Conservation (phyloP, 2,329 filamentous ascomycete genomes). For the Beauveria sp. region DNA sequence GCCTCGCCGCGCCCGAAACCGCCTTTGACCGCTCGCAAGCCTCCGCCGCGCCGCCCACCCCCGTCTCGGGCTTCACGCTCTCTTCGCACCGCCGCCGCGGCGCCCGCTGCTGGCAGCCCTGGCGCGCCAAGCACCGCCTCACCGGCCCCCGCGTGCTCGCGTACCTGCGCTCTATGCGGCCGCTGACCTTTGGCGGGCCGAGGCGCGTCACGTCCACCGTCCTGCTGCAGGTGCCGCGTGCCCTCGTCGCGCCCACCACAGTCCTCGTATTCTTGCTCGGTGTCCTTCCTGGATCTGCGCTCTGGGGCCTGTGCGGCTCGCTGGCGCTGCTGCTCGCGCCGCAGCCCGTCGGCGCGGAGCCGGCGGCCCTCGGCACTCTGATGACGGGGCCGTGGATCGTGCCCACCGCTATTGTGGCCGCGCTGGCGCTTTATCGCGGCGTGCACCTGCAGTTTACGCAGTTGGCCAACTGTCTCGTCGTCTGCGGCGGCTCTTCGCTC, state of each 20-base stretch:
- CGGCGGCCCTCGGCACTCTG: slow-evolving; percentile 35
- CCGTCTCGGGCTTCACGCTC: slow-evolving; percentile 14
- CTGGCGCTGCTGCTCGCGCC: slow-evolving; percentile 40
- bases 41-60: slow-evolving; percentile 12
- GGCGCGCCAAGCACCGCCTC: slow-evolving; percentile 21
- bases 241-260: slow-evolving; percentile 42
- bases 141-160: slow-evolving; percentile 25
- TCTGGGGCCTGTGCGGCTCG: slow-evolving; percentile 40
- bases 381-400: slow-evolving; percentile 37
- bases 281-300: slow-evolving; percentile 35
- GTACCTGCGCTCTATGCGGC: slow-evolving; percentile 34
- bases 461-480: slow-evolving; percentile 24
- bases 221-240: slow-evolving; percentile 39
- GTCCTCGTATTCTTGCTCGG: slow-evolving; percentile 37
- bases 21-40: slow-evolving; percentile 36
- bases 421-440: slow-evolving; percentile 25
- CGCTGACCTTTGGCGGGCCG: slow-evolving; percentile 27
- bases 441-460: slow-evolving; percentile 25
- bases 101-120: slow-evolving; percentile 14
- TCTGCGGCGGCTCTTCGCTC: slow-evolving; percentile 31
- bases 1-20: slow-evolving; percentile 45
- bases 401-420: slow-evolving; percentile 25
- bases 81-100: background rate
- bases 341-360: slow-evolving; percentile 34
- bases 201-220: slow-evolving; percentile 19